These are phyloP conservation scores for Beta lomatogona DNA, from an alignment of 179 eudicot species.

Conservation along the genomic window DNA sequence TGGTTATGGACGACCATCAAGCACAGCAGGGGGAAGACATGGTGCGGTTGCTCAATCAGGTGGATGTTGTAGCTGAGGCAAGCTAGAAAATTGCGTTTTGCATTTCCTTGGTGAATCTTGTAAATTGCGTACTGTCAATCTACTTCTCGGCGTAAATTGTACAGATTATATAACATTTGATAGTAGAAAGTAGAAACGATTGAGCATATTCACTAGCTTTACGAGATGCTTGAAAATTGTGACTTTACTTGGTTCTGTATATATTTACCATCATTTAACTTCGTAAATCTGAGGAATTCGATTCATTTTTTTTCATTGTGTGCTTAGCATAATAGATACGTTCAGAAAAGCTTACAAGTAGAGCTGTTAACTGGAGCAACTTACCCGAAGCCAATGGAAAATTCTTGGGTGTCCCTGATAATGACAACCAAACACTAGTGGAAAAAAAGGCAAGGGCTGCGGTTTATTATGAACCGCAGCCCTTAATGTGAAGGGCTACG, in stretches of 20 bases:
- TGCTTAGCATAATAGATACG: too few species aligned
- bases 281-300: too few species aligned
- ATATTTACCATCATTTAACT: too few species aligned
- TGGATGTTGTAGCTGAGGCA: constrained; percentile 12
- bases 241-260: background rate
- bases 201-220: background rate
- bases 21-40: background rate
- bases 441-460: too few species aligned
- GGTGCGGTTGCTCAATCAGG: constrained; percentile 2
- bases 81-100: background rate
- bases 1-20: constrained; percentile 8
- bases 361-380: too few species aligned
- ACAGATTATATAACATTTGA: background rate
- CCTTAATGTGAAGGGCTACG: too few species aligned
- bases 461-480: too few species aligned
- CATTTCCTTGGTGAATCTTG: background rate
- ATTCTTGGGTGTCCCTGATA: too few species aligned
- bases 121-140: background rate
- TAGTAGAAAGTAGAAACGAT: background rate
- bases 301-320: too few species aligned
- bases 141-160: background rate
- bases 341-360: too few species aligned
- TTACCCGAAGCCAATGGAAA: too few species aligned
- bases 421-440: too few species aligned
- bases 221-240: background rate